Conservation (phyloP, 1,139 yeast species). For the Suhomyces taliae region DNA sequence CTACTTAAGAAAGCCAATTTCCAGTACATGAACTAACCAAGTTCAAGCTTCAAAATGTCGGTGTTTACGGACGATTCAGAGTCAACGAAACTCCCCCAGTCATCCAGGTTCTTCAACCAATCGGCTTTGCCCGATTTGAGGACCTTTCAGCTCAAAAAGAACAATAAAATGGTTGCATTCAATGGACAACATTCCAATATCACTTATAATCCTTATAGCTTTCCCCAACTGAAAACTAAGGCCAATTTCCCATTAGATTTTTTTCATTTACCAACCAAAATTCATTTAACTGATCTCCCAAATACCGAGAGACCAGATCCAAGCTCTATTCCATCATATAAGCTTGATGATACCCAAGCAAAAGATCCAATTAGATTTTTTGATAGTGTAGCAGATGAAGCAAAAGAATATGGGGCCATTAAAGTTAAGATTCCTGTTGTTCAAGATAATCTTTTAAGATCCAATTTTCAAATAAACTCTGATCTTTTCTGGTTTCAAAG, state of each 20-base stretch:
- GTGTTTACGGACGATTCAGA: conserved; percentile 16
- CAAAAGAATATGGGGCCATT: conserved; percentile 66
- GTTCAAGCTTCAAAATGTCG: conserved; percentile 3
- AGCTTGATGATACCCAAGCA: conserved; percentile 45
- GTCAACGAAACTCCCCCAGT: conserved; percentile 29
- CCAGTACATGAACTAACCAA: not conserved
- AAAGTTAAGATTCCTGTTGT: conserved; percentile 60
- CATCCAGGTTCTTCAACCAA: conserved; percentile 37
- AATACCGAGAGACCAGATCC: conserved; percentile 15
- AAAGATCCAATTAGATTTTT: conserved; percentile 53
- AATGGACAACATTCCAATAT: conserved; percentile 33
- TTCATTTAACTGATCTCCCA: conserved; percentile 24
- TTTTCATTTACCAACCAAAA: conserved; percentile 31
- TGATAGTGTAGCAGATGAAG: conserved; percentile 46
- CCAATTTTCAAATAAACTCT: conserved; percentile 27
- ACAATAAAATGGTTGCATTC: conserved; percentile 22
- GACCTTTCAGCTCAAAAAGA: conserved; percentile 20
- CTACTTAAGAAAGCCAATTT: not conserved
- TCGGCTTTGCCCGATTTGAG: conserved; percentile 31
- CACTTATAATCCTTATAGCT: conserved; percentile 43
- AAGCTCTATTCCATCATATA: conserved; percentile 28
- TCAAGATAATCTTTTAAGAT: conserved; percentile 40
- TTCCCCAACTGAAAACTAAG: conserved; percentile 44
- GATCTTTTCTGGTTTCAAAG: conserved; percentile 60
- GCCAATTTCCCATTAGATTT: conserved; percentile 40